Percentiles rank a stretch among this genome's conserved stretches.
These are phyloP conservation scores for Ophiostoma quercus DNA, from an alignment of 2,329 filamentous ascomycete genomes.

Conservation along the genomic window DNA sequence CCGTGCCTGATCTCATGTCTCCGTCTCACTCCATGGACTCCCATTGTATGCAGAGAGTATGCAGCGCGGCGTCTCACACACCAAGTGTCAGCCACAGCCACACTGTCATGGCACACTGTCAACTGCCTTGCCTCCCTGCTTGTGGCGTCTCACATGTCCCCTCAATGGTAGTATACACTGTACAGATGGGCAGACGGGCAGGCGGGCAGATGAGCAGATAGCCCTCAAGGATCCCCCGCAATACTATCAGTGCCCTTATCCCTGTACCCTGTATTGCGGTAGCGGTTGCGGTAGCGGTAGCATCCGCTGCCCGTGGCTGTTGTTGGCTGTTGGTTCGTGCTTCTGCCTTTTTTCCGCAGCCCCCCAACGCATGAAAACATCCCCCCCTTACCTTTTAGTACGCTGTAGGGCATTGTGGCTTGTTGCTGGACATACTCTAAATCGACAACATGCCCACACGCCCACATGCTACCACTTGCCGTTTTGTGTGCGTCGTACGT, in stretches of 20 bases:
- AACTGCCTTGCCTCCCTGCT: neutral
- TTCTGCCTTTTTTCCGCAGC: neutral
- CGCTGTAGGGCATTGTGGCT: neutral
- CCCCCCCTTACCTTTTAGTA: no score
- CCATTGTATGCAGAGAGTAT: neutral
- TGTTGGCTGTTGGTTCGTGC: slow-evolving; percentile 7
- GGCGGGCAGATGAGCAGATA: neutral
- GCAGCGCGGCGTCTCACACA: neutral
- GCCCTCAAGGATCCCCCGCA: slow-evolving; percentile 8
- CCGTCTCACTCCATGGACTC: neutral
- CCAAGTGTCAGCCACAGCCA: neutral
- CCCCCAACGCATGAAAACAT: neutral
- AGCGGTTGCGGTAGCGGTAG: slow-evolving; percentile 2
- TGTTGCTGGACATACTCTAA: neutral
- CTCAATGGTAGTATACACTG: neutral
- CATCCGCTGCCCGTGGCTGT: neutral
- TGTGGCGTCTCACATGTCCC: neutral
- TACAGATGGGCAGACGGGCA: neutral
- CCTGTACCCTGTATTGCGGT: slow-evolving; percentile 5
- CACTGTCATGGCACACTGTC: neutral
- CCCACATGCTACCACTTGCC: neutral
- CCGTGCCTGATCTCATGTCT: slow-evolving; percentile 1
- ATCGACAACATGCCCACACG: neutral
- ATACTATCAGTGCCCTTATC: slow-evolving; percentile 10
- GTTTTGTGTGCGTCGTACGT: slow-evolving; percentile 4